phyloP scores from a whole-genome alignment of 176 grass and related monocot species.

The Oryza punctata region DNA sequence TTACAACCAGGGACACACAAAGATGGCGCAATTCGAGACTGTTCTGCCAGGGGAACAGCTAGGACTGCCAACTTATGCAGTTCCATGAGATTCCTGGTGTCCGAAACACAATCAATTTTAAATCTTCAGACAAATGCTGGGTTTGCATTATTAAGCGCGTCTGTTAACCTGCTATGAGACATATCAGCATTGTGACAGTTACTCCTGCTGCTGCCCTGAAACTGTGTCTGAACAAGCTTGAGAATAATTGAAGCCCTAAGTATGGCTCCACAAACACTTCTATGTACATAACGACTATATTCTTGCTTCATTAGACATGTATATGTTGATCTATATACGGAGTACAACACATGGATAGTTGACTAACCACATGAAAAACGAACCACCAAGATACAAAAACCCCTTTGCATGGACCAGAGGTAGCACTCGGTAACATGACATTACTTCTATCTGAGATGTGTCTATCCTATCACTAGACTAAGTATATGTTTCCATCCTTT shows the following conservation, averaged over 20 bases:
- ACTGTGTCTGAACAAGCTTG: constrained; percentile 12
- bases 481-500: constrained; percentile 40
- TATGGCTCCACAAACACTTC: constrained; percentile 25
- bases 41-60: constrained; percentile 24
- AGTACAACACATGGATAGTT: constrained; percentile 49
- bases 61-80: not conserved
- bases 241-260: constrained; percentile 1
- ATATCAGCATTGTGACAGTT: constrained; percentile 14
- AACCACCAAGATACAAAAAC: constrained; percentile 49
- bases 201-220: not conserved
- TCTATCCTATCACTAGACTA: constrained; percentile 49
- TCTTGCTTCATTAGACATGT: constrained; percentile 31
- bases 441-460: constrained; percentile 33
- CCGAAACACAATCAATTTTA: not conserved
- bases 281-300: not conserved
- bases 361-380: constrained; percentile 68
- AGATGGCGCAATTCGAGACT: not conserved
- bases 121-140: not conserved
- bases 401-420: constrained; percentile 29
- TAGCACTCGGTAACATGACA: constrained; percentile 32
- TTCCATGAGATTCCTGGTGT: not conserved
- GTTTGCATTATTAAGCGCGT: not conserved
- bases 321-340: constrained; percentile 35
- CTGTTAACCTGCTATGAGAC: constrained; percentile 1
- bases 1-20: not conserved